Evolutionary conservation across 306 rosid species (phyloP).

Genomic region (Sicyos edulis): DNA sequence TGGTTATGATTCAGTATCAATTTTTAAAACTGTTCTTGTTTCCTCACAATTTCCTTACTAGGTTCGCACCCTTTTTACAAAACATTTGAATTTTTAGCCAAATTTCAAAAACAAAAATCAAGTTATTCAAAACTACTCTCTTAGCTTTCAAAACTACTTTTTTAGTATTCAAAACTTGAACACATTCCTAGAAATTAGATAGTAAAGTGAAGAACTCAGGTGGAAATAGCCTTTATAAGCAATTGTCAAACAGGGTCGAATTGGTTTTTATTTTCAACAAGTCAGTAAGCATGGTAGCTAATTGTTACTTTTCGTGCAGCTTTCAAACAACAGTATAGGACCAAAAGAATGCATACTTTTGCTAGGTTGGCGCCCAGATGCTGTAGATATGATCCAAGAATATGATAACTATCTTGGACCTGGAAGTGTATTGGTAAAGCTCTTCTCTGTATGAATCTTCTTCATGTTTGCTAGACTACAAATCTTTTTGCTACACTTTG

Average conservation of each 20-base stretch:
- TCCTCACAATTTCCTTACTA: neutral
- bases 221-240: too few relatives aligned
- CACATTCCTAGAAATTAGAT: neutral
- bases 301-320: slow-evolving; percentile 36
- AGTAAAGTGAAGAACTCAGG: too few relatives aligned
- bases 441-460: neutral
- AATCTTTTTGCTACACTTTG: neutral
- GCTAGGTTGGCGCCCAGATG: slow-evolving; percentile 89
- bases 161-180: neutral
- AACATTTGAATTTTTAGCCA: too few relatives aligned
- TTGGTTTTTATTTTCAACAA: slow-evolving; percentile 12
- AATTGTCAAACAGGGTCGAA: neutral
- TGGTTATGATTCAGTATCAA: neutral
- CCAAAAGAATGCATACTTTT: slow-evolving; percentile 81
- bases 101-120: too few relatives aligned
- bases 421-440: slow-evolving; percentile 81
- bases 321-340: slow-evolving; percentile 61
- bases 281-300: slow-evolving; percentile 1
- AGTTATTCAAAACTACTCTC: neutral
- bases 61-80: neutral
- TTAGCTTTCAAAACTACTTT: too few relatives aligned
- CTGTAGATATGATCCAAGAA: slow-evolving; percentile 79
- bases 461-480: slow-evolving; percentile 3
- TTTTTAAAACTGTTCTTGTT: neutral
- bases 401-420: slow-evolving; percentile 97